Percentiles rank a stretch among this genome's conserved stretches.
phyloP scores from a whole-genome alignment of 768 basidiomycete genomes.

The Suillus lakei region DNA sequence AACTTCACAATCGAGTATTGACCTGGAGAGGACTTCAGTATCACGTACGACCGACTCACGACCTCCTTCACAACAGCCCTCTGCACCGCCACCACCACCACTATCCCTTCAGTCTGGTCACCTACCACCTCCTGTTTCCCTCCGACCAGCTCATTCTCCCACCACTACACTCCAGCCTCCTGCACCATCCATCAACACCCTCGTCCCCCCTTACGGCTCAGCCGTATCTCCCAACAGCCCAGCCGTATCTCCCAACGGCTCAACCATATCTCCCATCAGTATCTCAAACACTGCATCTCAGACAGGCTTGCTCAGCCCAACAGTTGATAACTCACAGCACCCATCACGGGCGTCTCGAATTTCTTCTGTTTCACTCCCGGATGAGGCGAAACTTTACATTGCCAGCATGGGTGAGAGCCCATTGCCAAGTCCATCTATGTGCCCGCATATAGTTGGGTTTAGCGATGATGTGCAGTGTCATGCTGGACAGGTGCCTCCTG shows the following conservation, averaged over 20 bases:
- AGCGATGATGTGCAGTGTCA: constrained; percentile 1
- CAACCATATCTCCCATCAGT: constrained; percentile 20
- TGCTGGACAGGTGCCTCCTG: constrained; percentile 1
- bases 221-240: constrained; percentile 7
- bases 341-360: constrained; percentile 69
- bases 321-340: constrained; percentile 38
- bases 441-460: constrained; percentile 6
- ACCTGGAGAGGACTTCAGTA: not conserved
- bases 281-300: constrained; percentile 21
- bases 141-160: constrained; percentile 14
- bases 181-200: constrained; percentile 32
- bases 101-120: constrained; percentile 11
- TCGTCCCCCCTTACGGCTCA: constrained; percentile 15
- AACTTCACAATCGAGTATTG: constrained; percentile 30
- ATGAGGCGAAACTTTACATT: constrained; percentile 78
- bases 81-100: constrained; percentile 11
- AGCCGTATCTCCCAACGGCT: constrained; percentile 16
- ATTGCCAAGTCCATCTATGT: constrained; percentile 51
- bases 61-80: constrained; percentile 12
- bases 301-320: constrained; percentile 25
- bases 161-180: constrained; percentile 38
- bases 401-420: constrained; percentile 71
- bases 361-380: constrained; percentile 66
- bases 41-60: not conserved
- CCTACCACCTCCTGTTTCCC: not conserved